These are phyloP conservation scores for Galerina marginata DNA, from an alignment of 768 basidiomycete genomes.

Conservation along the genomic window DNA sequence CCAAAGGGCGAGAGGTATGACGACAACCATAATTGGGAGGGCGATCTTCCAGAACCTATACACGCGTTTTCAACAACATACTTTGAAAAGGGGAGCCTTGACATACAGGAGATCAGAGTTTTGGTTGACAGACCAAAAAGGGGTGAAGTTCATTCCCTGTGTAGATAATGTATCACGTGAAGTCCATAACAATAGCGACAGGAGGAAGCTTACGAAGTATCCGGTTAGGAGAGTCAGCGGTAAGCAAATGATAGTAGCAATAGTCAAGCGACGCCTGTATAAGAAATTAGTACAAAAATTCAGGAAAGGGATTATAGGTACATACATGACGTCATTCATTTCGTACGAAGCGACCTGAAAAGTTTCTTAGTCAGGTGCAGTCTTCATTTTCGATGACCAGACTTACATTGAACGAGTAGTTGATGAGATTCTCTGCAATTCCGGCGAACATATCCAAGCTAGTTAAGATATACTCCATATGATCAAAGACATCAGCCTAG, in stretches of 20 bases:
- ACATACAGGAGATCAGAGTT: conserved; percentile 49
- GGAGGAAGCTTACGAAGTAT: conserved; percentile 50
- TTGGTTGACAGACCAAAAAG: conserved; percentile 54
- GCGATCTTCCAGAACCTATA: conserved; percentile 72
- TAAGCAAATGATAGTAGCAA: conserved; percentile 73
- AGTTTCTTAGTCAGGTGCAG: conserved; percentile 3
- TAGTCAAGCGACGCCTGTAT: conserved; percentile 63
- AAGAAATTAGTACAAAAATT: conserved; percentile 1
- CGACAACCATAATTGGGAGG: conserved; percentile 59
- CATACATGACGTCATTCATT: conserved; percentile 77
- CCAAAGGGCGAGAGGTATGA: conserved; percentile 58
- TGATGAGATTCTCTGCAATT: conserved; percentile 73
- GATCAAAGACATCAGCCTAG: conserved; percentile 77
- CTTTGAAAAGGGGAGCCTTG: neutral
- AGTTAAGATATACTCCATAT: conserved; percentile 73
- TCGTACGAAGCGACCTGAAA: conserved; percentile 71
- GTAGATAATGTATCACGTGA: neutral
- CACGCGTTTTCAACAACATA: neutral
- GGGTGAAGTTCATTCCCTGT: conserved; percentile 70
- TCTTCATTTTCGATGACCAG: neutral
- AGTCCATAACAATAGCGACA: neutral
- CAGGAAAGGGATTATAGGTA: conserved; percentile 2
- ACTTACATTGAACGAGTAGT: conserved; percentile 75
- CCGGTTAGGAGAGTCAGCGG: conserved; percentile 74
- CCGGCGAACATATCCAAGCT: conserved; percentile 77